A percentile compares a stretch with the other conserved stretches of the same genome.
phyloP scores from a whole-genome alignment of 306 rosid genomes.

The Cyamopsis tetragonoloba region DNA sequence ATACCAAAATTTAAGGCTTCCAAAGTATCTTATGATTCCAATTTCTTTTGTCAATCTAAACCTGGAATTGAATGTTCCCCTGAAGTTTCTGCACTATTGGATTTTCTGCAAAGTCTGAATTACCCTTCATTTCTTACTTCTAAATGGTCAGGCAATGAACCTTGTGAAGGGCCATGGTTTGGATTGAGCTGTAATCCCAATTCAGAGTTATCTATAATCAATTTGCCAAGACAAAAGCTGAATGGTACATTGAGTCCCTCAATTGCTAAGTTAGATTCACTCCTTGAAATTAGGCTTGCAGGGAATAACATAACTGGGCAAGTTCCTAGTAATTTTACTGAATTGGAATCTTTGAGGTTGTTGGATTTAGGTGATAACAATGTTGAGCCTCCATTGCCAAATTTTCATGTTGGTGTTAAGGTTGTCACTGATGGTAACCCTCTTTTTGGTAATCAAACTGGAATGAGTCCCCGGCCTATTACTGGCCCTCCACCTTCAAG shows the following conservation, averaged over 20 bases:
- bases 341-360: constrained; percentile 44
- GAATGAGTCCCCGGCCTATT: constrained; percentile 31
- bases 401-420: constrained; percentile 41
- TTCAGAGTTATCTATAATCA: constrained; percentile 44
- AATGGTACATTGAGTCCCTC: constrained; percentile 70
- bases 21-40: constrained; percentile 43
- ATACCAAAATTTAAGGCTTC: constrained; percentile 60
- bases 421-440: constrained; percentile 53
- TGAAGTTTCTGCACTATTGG: constrained; percentile 50
- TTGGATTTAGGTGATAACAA: constrained; percentile 67
- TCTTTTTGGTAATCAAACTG: constrained; percentile 37
- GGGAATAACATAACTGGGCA: constrained; percentile 48
- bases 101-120: constrained; percentile 49
- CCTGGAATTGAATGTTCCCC: constrained; percentile 61
- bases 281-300: constrained; percentile 43
- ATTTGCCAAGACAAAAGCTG: constrained; percentile 47
- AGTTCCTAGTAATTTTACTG: constrained; percentile 49
- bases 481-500: constrained; percentile 32
- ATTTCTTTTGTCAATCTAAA: constrained; percentile 57
- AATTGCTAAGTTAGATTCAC: constrained; percentile 51
- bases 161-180: constrained; percentile 59
- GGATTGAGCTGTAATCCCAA: constrained; percentile 57
- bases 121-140: constrained; percentile 55
- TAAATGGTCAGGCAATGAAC: constrained; percentile 71
- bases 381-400: constrained; percentile 64